These are phyloP conservation scores for Conringia planisiliqua DNA, from an alignment of 345 rosid genomes.

Conservation along the genomic window DNA sequence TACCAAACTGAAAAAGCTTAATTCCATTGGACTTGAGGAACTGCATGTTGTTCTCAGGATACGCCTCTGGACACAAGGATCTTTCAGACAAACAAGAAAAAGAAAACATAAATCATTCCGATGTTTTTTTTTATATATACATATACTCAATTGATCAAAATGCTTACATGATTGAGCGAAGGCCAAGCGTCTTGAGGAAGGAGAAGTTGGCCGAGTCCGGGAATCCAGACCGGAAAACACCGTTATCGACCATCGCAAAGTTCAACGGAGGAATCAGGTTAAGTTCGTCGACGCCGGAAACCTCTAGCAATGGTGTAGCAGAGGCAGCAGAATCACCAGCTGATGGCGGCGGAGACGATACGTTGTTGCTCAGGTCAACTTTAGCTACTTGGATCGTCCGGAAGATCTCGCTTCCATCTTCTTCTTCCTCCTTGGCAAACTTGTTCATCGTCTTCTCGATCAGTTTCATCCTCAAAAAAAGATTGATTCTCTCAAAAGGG, in stretches of 20 bases:
- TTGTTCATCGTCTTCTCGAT: conserved; percentile 30
- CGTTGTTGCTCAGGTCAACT: conserved; percentile 44
- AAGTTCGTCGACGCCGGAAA: conserved; percentile 44
- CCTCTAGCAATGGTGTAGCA: conserved; percentile 14
- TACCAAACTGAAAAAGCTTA: conserved; percentile 83
- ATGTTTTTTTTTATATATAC: background rate
- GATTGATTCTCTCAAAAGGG: background rate
- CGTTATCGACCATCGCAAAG: conserved; percentile 92
- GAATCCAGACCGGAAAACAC: conserved; percentile 94
- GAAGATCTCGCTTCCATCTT: conserved; percentile 19
- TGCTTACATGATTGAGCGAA: conserved; percentile 91
- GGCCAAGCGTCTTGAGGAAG: conserved; percentile 78
- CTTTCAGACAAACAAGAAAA: conserved; percentile 35
- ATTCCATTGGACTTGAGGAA: conserved; percentile 80
- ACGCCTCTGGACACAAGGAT: conserved; percentile 87
- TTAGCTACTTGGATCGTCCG: conserved; percentile 48
- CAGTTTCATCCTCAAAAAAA: conserved; percentile 22
- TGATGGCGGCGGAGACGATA: conserved; percentile 14
- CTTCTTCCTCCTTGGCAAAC: background rate
- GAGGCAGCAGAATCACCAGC: background rate
- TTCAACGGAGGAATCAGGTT: conserved; percentile 74
- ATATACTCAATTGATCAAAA: background rate
- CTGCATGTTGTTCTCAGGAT: conserved; percentile 68
- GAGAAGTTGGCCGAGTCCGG: conserved; percentile 89
- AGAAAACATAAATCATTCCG: conserved; percentile 7